These are phyloP conservation scores for Globisporangium barbulae DNA, from an alignment of 352 stramenopile genomes.

Conservation along the genomic window DNA sequence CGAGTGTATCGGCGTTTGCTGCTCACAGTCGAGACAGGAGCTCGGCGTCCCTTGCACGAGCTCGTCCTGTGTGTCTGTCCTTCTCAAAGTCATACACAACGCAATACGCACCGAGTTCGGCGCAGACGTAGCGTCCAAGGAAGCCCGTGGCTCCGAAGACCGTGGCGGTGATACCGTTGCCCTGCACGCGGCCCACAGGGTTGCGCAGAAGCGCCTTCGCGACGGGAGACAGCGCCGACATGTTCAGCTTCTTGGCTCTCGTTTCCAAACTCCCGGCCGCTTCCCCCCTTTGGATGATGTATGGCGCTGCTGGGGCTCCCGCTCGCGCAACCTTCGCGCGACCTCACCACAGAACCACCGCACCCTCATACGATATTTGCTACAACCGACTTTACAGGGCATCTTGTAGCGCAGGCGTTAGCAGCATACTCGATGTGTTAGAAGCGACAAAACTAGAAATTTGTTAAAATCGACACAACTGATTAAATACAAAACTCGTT, in stretches of 20 bases:
- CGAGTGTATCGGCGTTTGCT: too few relatives aligned
- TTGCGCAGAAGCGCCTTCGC: slow-evolving; percentile 72
- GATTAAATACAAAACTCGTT: too few relatives aligned
- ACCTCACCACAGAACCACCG: slow-evolving; percentile 14
- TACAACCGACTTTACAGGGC: too few relatives aligned
- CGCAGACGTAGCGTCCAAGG: slow-evolving; percentile 94
- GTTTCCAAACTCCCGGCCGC: not conserved
- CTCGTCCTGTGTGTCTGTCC: not conserved
- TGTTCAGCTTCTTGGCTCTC: slow-evolving; percentile 20
- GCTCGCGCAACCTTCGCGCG: slow-evolving; percentile 26
- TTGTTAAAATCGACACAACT: not conserved
- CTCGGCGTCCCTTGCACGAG: too few relatives aligned
- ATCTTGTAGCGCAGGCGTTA: too few relatives aligned
- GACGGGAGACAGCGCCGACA: slow-evolving; percentile 83
- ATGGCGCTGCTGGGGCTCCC: slow-evolving; percentile 11
- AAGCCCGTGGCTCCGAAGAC: slow-evolving; percentile 96
- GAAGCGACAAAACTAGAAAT: not conserved
- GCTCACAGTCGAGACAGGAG: not conserved
- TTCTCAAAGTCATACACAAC: not conserved
- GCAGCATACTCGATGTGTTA: too few relatives aligned
- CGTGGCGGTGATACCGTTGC: slow-evolving; percentile 88
- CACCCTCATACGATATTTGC: slow-evolving; percentile 4
- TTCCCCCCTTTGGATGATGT: slow-evolving; percentile 8
- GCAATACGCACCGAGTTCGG: slow-evolving; percentile 82
- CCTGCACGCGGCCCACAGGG: slow-evolving; percentile 65